Base-by-base conservation (phyloP, 179 eudicot genomes). In the Beta corolliflora region DNA sequence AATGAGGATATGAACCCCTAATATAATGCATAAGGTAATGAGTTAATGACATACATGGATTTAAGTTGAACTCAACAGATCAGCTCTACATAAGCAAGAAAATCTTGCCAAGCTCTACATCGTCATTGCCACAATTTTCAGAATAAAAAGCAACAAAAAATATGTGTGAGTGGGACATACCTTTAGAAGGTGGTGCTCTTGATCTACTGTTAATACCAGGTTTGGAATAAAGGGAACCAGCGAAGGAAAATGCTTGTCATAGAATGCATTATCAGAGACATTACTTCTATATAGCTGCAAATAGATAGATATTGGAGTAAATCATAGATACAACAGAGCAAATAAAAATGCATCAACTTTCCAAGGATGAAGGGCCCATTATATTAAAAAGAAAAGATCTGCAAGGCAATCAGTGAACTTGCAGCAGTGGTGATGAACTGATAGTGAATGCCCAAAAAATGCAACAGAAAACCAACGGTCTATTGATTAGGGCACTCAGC, bases 181-280 rank as follows among this genome's bases (percentile, higher is more conserved):
- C 99, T 91, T 87, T 76, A 94, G 90, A 84, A 91, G 90, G 71
- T 85, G 91, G 73, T 86, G 85, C 81, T 83, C 93, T 94, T 95
- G 92, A 45, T 79, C 88, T n/a, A 90, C 86, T 71, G 82, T 87
- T 71, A 88, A 77, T 71, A 89, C 86, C 68, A 94, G 88, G 64
- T 82, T 86, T 79, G 99, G 98, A 83, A 94, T 84, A 81, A 86
- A 94, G 65, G 93, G 85, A 78, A 94, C 79, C 72, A 94, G 84
- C 58, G 93, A 84, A 80, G 93, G 85, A 74, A 92, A 70, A 75
- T 96, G 88, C 86, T 92, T 92, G 80, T 92, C 96, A 59, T 77
- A 80, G 44, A 85, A 76, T 21, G 80, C 77, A 84, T 93, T 88
- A 31, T 83, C 88, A 68, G 91, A 80, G 46, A 80, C 83, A 46